phyloP scores from a whole-genome alignment of 169 alveolate genomes.

The Pseudocohnilembus persalinus region DNA sequence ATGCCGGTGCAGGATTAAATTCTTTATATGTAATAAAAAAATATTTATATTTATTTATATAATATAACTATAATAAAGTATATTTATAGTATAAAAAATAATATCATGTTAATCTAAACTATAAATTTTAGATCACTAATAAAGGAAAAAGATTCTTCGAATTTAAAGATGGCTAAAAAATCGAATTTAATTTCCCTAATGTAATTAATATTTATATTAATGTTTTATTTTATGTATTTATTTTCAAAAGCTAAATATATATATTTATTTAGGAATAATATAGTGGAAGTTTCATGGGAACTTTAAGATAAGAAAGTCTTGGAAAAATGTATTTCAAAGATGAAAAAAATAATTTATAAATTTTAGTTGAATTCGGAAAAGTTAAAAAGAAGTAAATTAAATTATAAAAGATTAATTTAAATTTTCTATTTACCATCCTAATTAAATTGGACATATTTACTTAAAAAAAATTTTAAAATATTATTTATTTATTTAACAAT shows the following conservation, averaged over 20 bases:
- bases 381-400: conserved; percentile 52
- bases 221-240: neutral
- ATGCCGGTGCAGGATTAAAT: conserved; percentile 49
- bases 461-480: no score
- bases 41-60: neutral
- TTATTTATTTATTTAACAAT: no score
- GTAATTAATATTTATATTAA: neutral
- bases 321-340: conserved; percentile 58
- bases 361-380: conserved; percentile 48
- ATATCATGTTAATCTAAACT: no score
- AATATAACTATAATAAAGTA: no score
- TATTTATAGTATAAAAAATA: no score
- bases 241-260: neutral
- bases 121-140: conserved; percentile 33
- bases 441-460: neutral
- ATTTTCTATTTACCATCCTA: neutral
- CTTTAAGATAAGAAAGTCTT: conserved; percentile 52
- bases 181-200: conserved; percentile 48
- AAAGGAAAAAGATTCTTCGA: conserved; percentile 41
- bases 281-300: conserved; percentile 65
- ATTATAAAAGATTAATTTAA: neutral
- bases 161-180: conserved; percentile 43
- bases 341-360: conserved; percentile 40
- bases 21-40: conserved; percentile 31
- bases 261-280: conserved; percentile 29